A percentile compares a stretch with the other conserved stretches of the same genome.
Evolutionary conservation across 805 yeast genomes (phyloP).

Genomic region (Candida multigemmis): DNA sequence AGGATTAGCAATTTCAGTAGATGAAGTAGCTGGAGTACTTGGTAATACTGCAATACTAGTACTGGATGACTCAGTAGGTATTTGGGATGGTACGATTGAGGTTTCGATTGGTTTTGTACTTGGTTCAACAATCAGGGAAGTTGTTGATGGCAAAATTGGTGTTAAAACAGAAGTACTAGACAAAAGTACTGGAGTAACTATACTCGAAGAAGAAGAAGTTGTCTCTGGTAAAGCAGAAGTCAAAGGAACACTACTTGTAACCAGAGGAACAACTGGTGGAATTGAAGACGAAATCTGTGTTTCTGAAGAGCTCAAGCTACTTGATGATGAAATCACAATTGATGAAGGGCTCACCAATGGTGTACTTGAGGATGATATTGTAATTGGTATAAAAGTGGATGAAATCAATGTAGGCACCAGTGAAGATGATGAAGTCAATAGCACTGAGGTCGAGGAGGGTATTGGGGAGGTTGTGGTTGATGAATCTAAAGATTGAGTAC

Average conservation of each 20-base stretch:
- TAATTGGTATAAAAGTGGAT: too few relatives aligned
- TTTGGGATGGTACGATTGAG: slow-evolving; percentile 1
- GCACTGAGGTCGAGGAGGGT: background rate
- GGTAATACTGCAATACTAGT: background rate
- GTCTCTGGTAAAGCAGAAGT: slow-evolving; percentile 3
- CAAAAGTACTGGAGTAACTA: slow-evolving; percentile 1
- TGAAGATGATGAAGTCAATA: background rate
- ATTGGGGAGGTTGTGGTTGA: background rate
- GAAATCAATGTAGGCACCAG: background rate
- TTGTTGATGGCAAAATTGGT: slow-evolving; percentile 1
- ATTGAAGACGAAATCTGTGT: slow-evolving; percentile 1
- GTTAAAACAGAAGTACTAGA: slow-evolving; percentile 3
- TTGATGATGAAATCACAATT: too few relatives aligned
- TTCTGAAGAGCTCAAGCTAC: background rate
- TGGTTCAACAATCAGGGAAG: slow-evolving; percentile 2
- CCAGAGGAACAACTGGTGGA: background rate
- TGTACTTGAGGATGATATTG: background rate
- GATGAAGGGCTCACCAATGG: too few relatives aligned
- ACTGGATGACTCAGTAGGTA: slow-evolving; percentile 1
- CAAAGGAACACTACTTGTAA: slow-evolving; percentile 1
- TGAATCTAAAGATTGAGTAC: slow-evolving; percentile 2
- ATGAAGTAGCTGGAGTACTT: slow-evolving; percentile 1
- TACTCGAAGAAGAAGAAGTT: slow-evolving; percentile 1
- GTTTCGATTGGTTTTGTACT: slow-evolving; percentile 3
- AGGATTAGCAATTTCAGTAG: slow-evolving; percentile 1